Conservation (phyloP, 768 basidiomycete species). For the Auricularia cornea region DNA sequence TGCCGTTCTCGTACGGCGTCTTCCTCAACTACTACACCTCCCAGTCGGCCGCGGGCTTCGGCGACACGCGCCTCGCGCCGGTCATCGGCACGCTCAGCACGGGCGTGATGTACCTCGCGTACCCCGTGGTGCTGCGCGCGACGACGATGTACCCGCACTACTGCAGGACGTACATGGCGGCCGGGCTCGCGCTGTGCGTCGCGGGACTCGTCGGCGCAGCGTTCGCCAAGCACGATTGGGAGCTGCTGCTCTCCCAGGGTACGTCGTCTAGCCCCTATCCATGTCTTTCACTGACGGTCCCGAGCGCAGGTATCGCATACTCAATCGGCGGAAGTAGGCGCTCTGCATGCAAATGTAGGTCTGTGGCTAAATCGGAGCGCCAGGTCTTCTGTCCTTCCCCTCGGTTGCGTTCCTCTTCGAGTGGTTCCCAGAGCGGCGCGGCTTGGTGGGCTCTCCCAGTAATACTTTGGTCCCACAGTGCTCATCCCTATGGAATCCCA, state of each 20-base stretch:
- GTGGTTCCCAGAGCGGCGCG: neutral
- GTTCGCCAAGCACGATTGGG: neutral
- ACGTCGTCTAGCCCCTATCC: neutral
- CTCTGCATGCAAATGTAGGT: too few relatives aligned
- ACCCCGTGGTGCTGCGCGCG: neutral
- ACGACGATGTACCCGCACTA: neutral
- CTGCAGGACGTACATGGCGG: neutral
- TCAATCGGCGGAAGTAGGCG: neutral
- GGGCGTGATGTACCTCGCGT: neutral
- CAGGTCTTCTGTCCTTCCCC: neutral
- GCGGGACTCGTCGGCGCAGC: neutral
- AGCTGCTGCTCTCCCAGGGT: neutral
- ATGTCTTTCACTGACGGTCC: neutral
- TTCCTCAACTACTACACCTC: neutral
- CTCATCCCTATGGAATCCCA: too few relatives aligned
- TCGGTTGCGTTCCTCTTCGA: neutral
- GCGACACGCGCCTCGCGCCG: neutral
- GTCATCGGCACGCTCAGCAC: neutral
- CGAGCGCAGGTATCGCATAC: neutral
- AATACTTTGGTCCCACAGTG: too few relatives aligned
- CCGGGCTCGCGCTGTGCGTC: neutral
- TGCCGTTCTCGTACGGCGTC: neutral
- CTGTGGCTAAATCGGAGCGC: too few relatives aligned
- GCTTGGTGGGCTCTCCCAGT: too few relatives aligned
- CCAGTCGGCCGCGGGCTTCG: too few relatives aligned